Conservation (phyloP, 192 early-diverging fungal genomes). For the Radiomyces spectabilis region DNA sequence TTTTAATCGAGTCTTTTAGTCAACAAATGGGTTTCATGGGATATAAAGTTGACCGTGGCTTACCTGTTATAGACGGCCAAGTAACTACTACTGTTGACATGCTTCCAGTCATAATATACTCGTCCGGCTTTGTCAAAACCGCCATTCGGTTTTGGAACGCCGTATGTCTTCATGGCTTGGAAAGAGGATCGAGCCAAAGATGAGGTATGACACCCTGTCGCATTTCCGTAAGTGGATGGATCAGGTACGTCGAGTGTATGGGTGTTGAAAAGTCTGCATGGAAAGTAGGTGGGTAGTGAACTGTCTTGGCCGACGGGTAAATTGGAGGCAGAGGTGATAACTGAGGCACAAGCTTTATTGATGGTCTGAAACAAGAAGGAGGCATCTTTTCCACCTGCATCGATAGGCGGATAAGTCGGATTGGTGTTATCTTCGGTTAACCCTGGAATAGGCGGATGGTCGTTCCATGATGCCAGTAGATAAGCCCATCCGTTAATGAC, state of each 20-base stretch:
- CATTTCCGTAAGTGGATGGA: constrained; percentile 10
- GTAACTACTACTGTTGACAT: constrained; percentile 17
- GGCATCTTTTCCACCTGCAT: constrained; percentile 62
- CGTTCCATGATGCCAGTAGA: constrained; percentile 36
- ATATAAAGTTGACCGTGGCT: not conserved
- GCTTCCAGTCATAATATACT: constrained; percentile 26
- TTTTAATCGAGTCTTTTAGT: no score
- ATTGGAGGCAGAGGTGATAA: constrained; percentile 27
- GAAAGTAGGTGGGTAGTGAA: constrained; percentile 21
- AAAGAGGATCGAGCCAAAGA: constrained; percentile 5
- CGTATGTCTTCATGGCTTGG: not conserved
- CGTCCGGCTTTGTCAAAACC: constrained; percentile 23
- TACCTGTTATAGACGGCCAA: constrained; percentile 29
- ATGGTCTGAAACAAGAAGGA: constrained; percentile 71
- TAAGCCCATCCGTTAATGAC: constrained; percentile 62
- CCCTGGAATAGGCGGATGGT: constrained; percentile 16
- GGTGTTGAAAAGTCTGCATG: constrained; percentile 21
- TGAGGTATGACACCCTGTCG: constrained; percentile 24
- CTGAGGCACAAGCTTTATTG: constrained; percentile 50
- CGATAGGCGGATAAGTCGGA: constrained; percentile 44
- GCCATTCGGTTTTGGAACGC: constrained; percentile 11
- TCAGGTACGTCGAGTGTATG: constrained; percentile 8
- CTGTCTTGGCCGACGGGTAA: constrained; percentile 6
- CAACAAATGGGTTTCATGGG: no score
- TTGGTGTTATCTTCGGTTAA: constrained; percentile 20